These are phyloP conservation scores for Pichia nanzhaoensis DNA, from an alignment of 805 yeast species.

Conservation along the genomic window DNA sequence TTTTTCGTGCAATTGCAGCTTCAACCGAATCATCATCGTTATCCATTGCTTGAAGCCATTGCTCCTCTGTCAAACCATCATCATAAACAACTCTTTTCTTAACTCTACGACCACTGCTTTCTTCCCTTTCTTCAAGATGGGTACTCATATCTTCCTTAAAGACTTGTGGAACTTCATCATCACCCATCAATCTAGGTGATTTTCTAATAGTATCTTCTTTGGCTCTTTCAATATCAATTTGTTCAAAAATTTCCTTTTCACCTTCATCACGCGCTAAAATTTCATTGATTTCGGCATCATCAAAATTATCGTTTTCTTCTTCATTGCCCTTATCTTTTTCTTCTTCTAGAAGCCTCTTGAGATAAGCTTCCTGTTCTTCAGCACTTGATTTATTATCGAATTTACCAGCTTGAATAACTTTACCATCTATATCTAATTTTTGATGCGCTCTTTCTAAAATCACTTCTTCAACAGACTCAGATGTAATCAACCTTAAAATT, in stretches of 20 bases:
- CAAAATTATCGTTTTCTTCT: slow-evolving; percentile 46
- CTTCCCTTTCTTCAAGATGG: slow-evolving; percentile 35
- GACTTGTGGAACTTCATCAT: slow-evolving; percentile 71
- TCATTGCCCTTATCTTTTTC: slow-evolving; percentile 44
- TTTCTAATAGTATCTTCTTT: slow-evolving; percentile 29
- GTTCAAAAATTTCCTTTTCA: slow-evolving; percentile 48
- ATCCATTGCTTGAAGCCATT: slow-evolving; percentile 75
- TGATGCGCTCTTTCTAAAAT: slow-evolving; percentile 78
- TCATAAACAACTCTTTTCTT: slow-evolving; percentile 56
- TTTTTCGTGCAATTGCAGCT: slow-evolving; percentile 50
- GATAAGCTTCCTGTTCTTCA: slow-evolving; percentile 78
- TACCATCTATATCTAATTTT: slow-evolving; percentile 80
- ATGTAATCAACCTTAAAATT: slow-evolving; percentile 70
- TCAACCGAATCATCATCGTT: slow-evolving; percentile 60
- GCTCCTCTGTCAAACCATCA: slow-evolving; percentile 68
- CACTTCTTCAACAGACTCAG: slow-evolving; percentile 78
- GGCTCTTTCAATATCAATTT: slow-evolving; percentile 54
- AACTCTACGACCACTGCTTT: slow-evolving; percentile 55
- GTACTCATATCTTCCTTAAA: slow-evolving; percentile 57
- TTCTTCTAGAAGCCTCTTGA: slow-evolving; percentile 64
- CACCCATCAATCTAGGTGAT: slow-evolving; percentile 50
- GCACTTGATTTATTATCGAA: slow-evolving; percentile 81
- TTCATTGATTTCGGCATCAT: slow-evolving; percentile 63
- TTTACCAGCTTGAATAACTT: slow-evolving; percentile 88
- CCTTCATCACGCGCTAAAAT: slow-evolving; percentile 62